phyloP scores from a whole-genome alignment of 129 eudicot species.

The Pulicaria dysenterica region DNA sequence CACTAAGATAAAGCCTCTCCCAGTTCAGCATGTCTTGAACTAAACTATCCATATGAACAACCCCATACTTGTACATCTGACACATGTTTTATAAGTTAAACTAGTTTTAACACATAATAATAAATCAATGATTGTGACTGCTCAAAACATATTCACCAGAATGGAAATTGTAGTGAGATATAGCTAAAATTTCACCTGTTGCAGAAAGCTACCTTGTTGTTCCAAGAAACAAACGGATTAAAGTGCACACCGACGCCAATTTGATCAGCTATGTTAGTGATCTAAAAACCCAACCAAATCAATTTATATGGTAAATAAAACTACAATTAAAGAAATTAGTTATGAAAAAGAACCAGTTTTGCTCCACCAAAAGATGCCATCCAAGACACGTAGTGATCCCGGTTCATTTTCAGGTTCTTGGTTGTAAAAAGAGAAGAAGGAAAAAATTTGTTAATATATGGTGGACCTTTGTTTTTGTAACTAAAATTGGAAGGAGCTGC shows the following conservation, averaged over 20 bases:
- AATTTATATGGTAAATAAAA: slow-evolving; percentile 1
- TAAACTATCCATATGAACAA: slow-evolving; percentile 68
- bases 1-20: slow-evolving; percentile 84
- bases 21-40: slow-evolving; percentile 65
- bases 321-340: neutral
- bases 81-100: slow-evolving; percentile 16
- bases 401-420: slow-evolving; percentile 79
- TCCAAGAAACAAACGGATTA: slow-evolving; percentile 84
- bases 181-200: neutral
- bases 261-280: slow-evolving; percentile 64
- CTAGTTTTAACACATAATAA: neutral
- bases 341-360: slow-evolving; percentile 64
- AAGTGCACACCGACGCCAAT: slow-evolving; percentile 94
- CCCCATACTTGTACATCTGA: slow-evolving; percentile 91
- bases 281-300: slow-evolving; percentile 47
- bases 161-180: neutral
- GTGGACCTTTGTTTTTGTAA: slow-evolving; percentile 7
- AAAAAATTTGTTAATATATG: neutral
- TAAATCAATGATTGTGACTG: neutral
- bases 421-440: slow-evolving; percentile 1
- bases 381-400: slow-evolving; percentile 84
- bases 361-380: slow-evolving; percentile 81
- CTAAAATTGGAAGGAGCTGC: neutral
- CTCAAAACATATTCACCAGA: too few relatives aligned
- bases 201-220: slow-evolving; percentile 54